Conservation (phyloP, 305 asterid species). For the Andrographis paniculata region DNA sequence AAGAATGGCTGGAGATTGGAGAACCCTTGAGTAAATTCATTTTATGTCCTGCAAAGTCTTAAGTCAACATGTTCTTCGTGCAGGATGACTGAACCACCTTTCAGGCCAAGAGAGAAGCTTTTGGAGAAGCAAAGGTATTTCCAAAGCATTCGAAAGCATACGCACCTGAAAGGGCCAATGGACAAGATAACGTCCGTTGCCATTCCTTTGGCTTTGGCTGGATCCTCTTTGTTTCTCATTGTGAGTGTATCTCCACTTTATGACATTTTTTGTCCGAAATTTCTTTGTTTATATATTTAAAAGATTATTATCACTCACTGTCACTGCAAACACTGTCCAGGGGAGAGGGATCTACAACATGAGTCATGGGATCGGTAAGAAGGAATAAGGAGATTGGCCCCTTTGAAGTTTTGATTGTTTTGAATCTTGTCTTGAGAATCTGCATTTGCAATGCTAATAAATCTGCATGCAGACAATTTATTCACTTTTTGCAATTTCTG, state of each 20-base stretch:
- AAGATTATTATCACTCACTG: conserved; percentile 5
- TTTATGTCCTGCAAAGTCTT: background rate
- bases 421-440: background rate
- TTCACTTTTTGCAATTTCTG: too few species aligned
- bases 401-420: background rate
- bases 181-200: conserved; percentile 80
- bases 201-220: conserved; percentile 67
- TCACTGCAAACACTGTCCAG: conserved; percentile 30
- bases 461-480: too few species aligned
- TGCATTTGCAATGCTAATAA: background rate
- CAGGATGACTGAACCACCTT: conserved; percentile 79
- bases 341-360: conserved; percentile 71
- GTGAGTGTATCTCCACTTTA: conserved; percentile 31
- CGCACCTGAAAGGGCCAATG: conserved; percentile 51
- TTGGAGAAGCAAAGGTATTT: conserved; percentile 51
- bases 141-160: conserved; percentile 62
- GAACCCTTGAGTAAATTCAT: background rate
- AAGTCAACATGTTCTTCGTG: conserved; percentile 13
- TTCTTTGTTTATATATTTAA: conserved; percentile 4
- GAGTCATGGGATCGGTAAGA: conserved; percentile 78
- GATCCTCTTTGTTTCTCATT: conserved; percentile 44
- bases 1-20: too few species aligned
- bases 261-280: background rate
- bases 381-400: conserved; percentile 33
- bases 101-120: conserved; percentile 72